Percentiles rank a stretch among this genome's conserved stretches.
phyloP scores from a whole-genome alignment of 108 stramenopile genomes.

The Pinguiococcus pyrenoidosus region DNA sequence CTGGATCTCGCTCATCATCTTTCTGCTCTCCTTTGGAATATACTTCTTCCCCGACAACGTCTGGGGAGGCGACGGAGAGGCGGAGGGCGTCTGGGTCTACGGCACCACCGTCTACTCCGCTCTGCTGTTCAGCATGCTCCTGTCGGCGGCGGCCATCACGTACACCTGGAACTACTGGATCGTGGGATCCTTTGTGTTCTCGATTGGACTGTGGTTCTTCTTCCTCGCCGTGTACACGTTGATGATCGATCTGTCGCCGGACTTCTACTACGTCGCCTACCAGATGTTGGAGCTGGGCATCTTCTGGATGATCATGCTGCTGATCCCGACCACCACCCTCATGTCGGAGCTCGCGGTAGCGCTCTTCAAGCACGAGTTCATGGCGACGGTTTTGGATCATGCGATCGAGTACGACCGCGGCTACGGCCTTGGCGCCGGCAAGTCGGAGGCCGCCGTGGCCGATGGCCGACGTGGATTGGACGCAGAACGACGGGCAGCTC shows the following conservation, averaged over 20 bases:
- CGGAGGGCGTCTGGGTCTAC: slow-evolving; percentile 14
- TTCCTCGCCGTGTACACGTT: slow-evolving; percentile 14
- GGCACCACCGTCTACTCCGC: slow-evolving; percentile 20
- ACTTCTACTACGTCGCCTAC: slow-evolving; percentile 17
- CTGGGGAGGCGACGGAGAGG: slow-evolving; percentile 11
- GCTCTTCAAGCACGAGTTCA: background rate
- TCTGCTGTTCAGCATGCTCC: slow-evolving; percentile 14
- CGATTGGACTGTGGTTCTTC: slow-evolving; percentile 8
- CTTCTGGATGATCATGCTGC: slow-evolving; percentile 14
- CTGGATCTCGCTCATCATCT: slow-evolving; percentile 6
- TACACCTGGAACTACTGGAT: slow-evolving; percentile 14
- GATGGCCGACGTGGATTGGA: no score
- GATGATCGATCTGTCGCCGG: background rate
- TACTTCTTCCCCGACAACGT: background rate
- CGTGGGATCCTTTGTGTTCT: slow-evolving; percentile 12
- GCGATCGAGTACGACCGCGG: slow-evolving; percentile 2
- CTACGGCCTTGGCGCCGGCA: no score
- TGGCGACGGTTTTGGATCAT: background rate
- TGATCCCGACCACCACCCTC: background rate
- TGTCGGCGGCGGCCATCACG: slow-evolving; percentile 16
- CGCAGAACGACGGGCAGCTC: no score
- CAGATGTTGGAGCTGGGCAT: slow-evolving; percentile 5
- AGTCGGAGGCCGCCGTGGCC: no score
- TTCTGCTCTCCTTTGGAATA: slow-evolving; percentile 6
- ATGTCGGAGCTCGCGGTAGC: background rate